Evolutionary conservation across 495 filamentous ascomycete species (phyloP).

Genomic region (Xylaria telfairii): DNA sequence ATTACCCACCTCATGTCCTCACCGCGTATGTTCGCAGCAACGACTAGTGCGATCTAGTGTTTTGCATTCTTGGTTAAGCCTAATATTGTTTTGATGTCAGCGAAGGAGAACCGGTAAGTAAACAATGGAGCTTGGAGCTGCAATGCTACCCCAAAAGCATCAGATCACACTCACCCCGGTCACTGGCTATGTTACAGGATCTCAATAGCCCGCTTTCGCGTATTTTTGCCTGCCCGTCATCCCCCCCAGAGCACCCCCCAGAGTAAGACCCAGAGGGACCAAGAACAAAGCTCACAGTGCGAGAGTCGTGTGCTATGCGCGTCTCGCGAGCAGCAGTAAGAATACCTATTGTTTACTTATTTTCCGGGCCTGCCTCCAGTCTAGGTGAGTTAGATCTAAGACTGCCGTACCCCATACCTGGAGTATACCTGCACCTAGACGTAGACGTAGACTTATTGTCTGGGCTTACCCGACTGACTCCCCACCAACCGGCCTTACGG

Average conservation of each 20-base stretch:
- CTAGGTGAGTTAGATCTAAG: background rate
- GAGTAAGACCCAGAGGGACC: background rate
- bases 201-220: slow-evolving; percentile 18
- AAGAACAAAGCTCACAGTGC: background rate
- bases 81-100: slow-evolving; percentile 18
- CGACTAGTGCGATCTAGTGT: slow-evolving; percentile 13
- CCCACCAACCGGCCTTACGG: slow-evolving; percentile 22
- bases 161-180: slow-evolving; percentile 25
- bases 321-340: background rate
- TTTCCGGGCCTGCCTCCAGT: background rate
- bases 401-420: background rate
- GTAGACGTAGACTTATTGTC: background rate
- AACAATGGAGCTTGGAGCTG: slow-evolving; percentile 25
- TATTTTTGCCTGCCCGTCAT: slow-evolving; percentile 15
- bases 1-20: background rate
- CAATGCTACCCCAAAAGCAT: slow-evolving; percentile 25
- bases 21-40: slow-evolving; percentile 7
- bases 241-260: background rate
- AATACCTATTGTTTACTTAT: background rate
- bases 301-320: background rate
- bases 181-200: slow-evolving; percentile 18
- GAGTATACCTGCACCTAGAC: too few relatives aligned
- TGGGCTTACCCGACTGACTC: background rate
- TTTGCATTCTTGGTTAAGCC: slow-evolving; percentile 12
- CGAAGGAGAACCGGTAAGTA: slow-evolving; percentile 17